A percentile compares a stretch with the other conserved stretches of the same genome.
phyloP scores from a whole-genome alignment of 2,329 filamentous ascomycete genomes.

The Botrytis cinerea region DNA sequence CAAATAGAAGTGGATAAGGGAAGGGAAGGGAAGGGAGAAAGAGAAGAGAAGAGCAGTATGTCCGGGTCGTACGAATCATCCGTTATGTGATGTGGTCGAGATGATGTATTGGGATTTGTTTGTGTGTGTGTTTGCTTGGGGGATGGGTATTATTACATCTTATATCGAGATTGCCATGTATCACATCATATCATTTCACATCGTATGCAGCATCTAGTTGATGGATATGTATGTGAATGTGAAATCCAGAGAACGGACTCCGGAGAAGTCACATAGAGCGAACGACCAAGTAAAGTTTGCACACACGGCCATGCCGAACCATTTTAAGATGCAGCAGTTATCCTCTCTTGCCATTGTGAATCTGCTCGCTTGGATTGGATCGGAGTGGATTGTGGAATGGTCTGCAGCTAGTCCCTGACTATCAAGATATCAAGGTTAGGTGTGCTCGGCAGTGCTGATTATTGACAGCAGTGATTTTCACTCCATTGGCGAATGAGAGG shows the following conservation, averaged over 20 bases:
- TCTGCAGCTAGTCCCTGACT: neutral
- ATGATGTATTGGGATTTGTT: neutral
- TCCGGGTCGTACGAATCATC: too few relatives aligned
- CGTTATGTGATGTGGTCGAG: neutral
- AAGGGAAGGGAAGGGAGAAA: neutral
- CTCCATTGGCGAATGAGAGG: neutral
- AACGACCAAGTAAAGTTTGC: neutral
- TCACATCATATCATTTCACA: too few relatives aligned
- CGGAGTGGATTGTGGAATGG: neutral
- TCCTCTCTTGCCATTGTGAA: neutral
- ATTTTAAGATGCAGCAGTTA: neutral
- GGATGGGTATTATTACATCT: neutral
- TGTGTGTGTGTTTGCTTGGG: neutral
- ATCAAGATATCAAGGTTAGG: neutral
- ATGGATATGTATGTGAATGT: too few relatives aligned
- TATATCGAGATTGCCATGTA: neutral
- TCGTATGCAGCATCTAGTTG: too few relatives aligned
- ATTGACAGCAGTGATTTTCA: neutral
- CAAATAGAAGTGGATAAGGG: constrained; percentile 10
- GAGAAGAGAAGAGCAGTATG: neutral
- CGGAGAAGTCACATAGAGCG: neutral
- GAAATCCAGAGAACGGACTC: neutral
- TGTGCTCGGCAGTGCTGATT: neutral
- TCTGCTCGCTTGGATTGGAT: neutral
- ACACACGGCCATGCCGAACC: too few relatives aligned